These are phyloP conservation scores for Taxawa tesnikishii DNA, from an alignment of 2,329 filamentous ascomycete genomes.

Conservation along the genomic window DNA sequence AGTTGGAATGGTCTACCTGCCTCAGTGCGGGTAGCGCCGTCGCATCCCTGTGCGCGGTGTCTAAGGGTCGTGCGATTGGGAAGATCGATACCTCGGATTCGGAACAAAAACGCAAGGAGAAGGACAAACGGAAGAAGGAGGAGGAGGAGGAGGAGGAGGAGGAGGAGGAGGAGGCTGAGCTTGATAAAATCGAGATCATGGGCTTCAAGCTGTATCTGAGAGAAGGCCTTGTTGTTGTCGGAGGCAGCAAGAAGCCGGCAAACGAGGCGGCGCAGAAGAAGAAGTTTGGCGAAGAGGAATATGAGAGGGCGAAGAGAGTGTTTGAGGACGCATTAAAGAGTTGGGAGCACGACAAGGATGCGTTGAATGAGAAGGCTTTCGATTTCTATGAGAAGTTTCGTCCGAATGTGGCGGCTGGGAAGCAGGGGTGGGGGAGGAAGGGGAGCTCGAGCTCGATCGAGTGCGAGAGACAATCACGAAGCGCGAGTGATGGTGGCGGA, in stretches of 20 bases:
- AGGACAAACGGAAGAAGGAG: no score
- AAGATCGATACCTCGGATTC: conserved; percentile 13
- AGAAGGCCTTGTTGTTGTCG: conserved; percentile 13
- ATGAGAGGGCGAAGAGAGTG: conserved; percentile 6
- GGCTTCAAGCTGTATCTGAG: conserved; percentile 19
- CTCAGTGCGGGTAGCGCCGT: conserved; percentile 19
- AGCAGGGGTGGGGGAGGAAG: conserved; percentile 15
- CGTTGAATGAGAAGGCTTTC: conserved; percentile 12
- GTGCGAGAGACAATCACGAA: no score
- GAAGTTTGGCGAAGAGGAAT: conserved; percentile 11
- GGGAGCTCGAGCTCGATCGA: conserved; percentile 10
- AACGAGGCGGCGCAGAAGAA: conserved; percentile 9
- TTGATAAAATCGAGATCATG: conserved; percentile 18
- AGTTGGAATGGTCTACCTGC: conserved; percentile 17
- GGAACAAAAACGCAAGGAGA: conserved; percentile 10
- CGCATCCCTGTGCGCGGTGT: conserved; percentile 17
- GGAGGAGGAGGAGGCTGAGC: conserved; percentile 10
- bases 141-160: conserved; percentile 10
- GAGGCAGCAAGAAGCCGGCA: conserved; percentile 8
- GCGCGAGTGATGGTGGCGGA: no score
- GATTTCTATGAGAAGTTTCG: conserved; percentile 13
- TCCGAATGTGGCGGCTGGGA: conserved; percentile 10
- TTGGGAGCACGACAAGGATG: conserved; percentile 11
- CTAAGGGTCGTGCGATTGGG: conserved; percentile 21
- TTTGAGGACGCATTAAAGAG: conserved; percentile 8